Base-by-base conservation (phyloP, 495 filamentous ascomycete species). In the Podospora pseudocomata region DNA sequence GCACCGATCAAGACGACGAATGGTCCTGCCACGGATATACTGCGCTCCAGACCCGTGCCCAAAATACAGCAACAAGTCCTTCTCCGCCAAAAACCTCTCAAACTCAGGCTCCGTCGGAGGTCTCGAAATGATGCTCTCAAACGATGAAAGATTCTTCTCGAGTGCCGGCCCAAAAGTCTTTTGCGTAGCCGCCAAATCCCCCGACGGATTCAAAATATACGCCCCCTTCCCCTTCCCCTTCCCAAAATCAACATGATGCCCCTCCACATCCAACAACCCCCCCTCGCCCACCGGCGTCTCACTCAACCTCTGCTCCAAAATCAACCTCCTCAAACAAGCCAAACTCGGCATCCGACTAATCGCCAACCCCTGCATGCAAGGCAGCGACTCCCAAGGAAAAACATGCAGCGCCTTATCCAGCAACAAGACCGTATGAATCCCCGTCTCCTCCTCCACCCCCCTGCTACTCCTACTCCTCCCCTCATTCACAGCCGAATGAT, bases 41-140 rank as follows among this genome's bases (percentile, higher is more conserved):
- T 97, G 94, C 27, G 92, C 90, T n/a, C 94, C 95, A 71, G 90
- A 93, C 60, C 95, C 95, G 77, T 99, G 95, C 18, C 95, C 95
- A 72, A 97, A 98, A 79, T 99, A 99, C 27, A 99, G 81, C 63
- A 96, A 85, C 0, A 97, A 74, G 66, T 90, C 86, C 18, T 85
- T 85, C 0, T 81, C 72, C 26, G 86, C 78, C 0, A 97, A 83
- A 0, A 81, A 83, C 0, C 76, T 62, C 64, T 88, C 86, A 78
- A 97, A 91, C 67, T 96, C 91, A 1, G 84, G 79, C 77, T 98
- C 94, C 0, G 84, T 86, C 4, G 94, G 96, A 18, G 85, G 85
- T 5, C 87, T 87, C 39, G 83, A 82, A 55, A 87, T 80, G 67
- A 97, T 84, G 16, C 83, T 81, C 2, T 92, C 93, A 98, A 15